Base-by-base conservation (phyloP, 2,329 filamentous ascomycete species). In the Colletotrichum simmondsii region DNA sequence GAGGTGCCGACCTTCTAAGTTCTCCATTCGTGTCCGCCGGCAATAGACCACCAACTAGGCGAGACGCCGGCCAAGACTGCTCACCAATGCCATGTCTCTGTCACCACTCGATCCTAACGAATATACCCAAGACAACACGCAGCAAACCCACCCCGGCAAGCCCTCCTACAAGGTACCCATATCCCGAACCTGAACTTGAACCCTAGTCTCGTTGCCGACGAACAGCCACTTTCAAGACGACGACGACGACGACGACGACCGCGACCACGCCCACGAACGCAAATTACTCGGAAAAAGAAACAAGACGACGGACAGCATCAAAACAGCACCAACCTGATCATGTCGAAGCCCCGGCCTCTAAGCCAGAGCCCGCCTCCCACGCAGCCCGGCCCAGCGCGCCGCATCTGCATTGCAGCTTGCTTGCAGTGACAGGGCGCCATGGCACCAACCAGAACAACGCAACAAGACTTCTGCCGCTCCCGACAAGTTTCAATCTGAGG, bases 401-500 rank as follows among this genome's bases (percentile, higher is more conserved):
- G 68, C 62, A 35, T 71, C 30, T 46, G 37, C 37, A 62, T 62
- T 32, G 42, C 42, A 54, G 58, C 42, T 49, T 49, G 58, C 42
- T 49, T 49, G 19, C 65, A 67, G 63, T 57, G 57, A 61, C 68
- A 68, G 56, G 30, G 61, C 68, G 56, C 54, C 64, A 71, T 57
- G 35, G 46, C 57, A 26, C 59, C 24, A 30, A 26, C 59, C 24
- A 30, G 19, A n/a, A 65, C 62, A 37, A 35, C 46, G 19, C 57
- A 56, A 46, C 26, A 63, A 71, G 42, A 46, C 35, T 42, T 42
- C 37, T 16, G n/a, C 37, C 42, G 35, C 57, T 28, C 26, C 69
- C 37, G 46, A 19, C 46, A 64, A 6, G 65, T 72, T 69, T 72
- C 69, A 69, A 58, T 53, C 62, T 53, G 58, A 60, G 52, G 59